Base-by-base conservation (phyloP, 345 rosid species). In the Dimocarpus longan region DNA sequence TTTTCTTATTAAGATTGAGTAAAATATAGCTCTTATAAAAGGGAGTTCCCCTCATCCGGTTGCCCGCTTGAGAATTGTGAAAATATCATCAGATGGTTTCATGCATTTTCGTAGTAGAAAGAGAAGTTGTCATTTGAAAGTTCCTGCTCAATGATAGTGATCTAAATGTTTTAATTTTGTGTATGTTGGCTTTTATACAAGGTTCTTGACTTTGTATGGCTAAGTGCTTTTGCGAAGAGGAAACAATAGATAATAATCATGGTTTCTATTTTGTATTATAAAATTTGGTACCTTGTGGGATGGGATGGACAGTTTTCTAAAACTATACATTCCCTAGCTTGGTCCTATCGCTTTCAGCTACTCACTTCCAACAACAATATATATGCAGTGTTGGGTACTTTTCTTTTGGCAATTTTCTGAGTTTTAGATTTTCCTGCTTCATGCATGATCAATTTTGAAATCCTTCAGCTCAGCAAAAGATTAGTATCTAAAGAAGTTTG, bases 231-330 rank as follows among this genome's bases (percentile, higher is more conserved):
- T 16, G 24, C 16, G 70, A 8, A 44, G 24, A 62, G 32, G 28
- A 63, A 37, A 10, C 19, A 4, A 22, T 46, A n/a, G 56, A 63
- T 40, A 37, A 24, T 63, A 26, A 63, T 63, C 26, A 43, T 62
- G 59, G 59, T 63, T 50, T 64, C 2, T 44, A 40, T 68, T 32
- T 28, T 75, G 6, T 28, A 40, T 39, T 24, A 13, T 24, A 6
- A 66, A 72, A 18, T 40, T 64, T n/a, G 66, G 52, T 78, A 66
- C 60, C 43, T 46, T 19, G 48, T 76, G 46, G 28, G 19, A 76
- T 66, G 48, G 22, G 28, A 39, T 63, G 37, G 64, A 63, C 59
- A 37, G 11, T 78, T 22, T 71, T 78, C 24, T 62, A 24, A 16
- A 16, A 74, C 39, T 60, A 26, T 22, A 24, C 26, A 70, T 16